Percentiles rank a stretch among this genome's conserved stretches.
Evolutionary conservation across 768 basidiomycete genomes (phyloP).

Genomic region (Podaxis carcinomalis): DNA sequence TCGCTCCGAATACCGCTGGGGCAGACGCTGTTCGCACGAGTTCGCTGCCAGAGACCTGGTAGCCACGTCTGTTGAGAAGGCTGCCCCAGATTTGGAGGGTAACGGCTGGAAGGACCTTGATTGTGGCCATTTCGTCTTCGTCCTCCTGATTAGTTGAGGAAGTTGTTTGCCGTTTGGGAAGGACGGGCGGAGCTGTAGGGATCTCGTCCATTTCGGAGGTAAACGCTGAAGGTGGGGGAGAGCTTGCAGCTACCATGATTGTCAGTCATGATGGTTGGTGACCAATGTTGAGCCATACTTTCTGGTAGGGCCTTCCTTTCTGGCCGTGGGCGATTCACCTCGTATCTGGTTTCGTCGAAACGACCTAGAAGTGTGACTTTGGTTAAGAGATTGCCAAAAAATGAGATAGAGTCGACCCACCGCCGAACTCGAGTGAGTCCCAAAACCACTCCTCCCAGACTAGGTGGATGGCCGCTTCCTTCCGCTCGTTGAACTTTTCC

Average conservation of each 20-base stretch:
- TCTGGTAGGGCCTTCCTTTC: conserved; percentile 38
- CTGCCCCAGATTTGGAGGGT: conserved; percentile 69
- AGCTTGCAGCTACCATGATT: conserved; percentile 16
- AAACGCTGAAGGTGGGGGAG: conserved; percentile 18
- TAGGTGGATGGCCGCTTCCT: conserved; percentile 70
- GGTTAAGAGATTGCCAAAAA: neutral
- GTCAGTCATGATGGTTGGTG: neutral
- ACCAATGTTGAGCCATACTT: conserved; percentile 14
- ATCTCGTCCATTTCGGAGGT: conserved; percentile 16
- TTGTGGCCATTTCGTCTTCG: conserved; percentile 52
- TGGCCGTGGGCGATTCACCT: conserved; percentile 56
- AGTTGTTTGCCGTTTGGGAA: conserved; percentile 12
- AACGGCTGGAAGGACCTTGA: conserved; percentile 55
- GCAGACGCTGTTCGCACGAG: conserved; percentile 50
- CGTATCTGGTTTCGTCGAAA: conserved; percentile 61
- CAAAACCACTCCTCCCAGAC: conserved; percentile 98
- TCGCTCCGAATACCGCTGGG: conserved; percentile 6
- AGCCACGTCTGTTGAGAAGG: conserved; percentile 65
- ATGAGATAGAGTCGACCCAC: conserved; percentile 24
- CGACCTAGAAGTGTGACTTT: conserved; percentile 35
- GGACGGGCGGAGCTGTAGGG: neutral
- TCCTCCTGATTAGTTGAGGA: conserved; percentile 31
- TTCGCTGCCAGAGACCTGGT: conserved; percentile 52
- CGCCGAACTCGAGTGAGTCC: conserved; percentile 81
- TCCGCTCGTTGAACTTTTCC: conserved; percentile 61